These are phyloP conservation scores for Jamesozyma gamospora DNA, from an alignment of 805 yeast species.

Conservation along the genomic window DNA sequence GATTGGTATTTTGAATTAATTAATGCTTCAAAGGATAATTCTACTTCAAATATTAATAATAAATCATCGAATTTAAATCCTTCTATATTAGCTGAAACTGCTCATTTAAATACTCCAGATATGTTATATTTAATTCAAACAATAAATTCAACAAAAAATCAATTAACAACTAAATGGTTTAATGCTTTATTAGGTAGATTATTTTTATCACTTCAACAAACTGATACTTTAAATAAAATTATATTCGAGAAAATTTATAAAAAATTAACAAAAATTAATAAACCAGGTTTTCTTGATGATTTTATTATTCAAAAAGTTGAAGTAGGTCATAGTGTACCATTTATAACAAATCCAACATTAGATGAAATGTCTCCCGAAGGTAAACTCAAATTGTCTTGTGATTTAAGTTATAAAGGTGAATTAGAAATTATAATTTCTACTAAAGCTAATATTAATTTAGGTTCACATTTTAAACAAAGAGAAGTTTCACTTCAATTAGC, in stretches of 20 bases:
- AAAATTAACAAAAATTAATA: conserved; percentile 68
- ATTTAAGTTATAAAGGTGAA: conserved; percentile 66
- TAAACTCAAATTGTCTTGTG: conserved; percentile 47
- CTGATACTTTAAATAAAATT: conserved; percentile 51
- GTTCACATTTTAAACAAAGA: conserved; percentile 61
- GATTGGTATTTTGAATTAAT: conserved; percentile 85
- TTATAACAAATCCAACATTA: conserved; percentile 61
- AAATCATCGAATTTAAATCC: conserved; percentile 41
- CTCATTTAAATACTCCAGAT: conserved; percentile 61
- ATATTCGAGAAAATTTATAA: conserved; percentile 52
- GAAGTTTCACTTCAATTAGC: conserved; percentile 69
- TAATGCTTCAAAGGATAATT: conserved; percentile 50
- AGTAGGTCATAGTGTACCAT: conserved; percentile 76
- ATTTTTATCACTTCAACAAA: conserved; percentile 65
- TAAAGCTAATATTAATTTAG: conserved; percentile 63
- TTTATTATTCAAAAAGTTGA: conserved; percentile 61
- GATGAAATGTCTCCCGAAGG: conserved; percentile 74
- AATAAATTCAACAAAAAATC: conserved; percentile 74
- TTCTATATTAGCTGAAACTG: conserved; percentile 54
- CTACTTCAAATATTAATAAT: conserved; percentile 14
- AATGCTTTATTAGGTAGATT: conserved; percentile 81
- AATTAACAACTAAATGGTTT: conserved; percentile 77
- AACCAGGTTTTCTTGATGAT: conserved; percentile 82
- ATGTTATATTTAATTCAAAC: conserved; percentile 66
- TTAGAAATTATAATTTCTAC: conserved; percentile 71